Base-by-base conservation (phyloP, 345 rosid genomes). In the Eucalyptus rudis region DNA sequence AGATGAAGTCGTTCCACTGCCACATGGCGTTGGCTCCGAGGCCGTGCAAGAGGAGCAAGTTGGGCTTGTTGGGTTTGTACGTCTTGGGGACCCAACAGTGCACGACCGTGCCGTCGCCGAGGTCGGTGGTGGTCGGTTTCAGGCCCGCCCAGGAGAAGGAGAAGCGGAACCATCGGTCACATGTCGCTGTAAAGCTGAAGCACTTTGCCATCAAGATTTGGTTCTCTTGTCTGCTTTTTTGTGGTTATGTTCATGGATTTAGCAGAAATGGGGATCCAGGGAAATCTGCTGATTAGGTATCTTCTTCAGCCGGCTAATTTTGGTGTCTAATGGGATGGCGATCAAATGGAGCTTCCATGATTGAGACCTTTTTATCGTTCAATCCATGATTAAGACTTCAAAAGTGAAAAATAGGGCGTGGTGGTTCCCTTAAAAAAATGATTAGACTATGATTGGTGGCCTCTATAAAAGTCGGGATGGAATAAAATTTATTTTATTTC, bases 111-210 rank as follows among this genome's bases (percentile, higher is more conserved):
- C 90, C 90, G 40, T 85, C 88, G 58, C 58, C 58, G 86, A 89
- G 88, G 88, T 86, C 88, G 52, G 88, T 50, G 33, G 86, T 59
- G 17, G 89, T 89, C 31, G 94, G 91, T 10, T 94, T 94, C 58
- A 95, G 94, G 79, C 95, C 96, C 44, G 97, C 97, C 86, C 91
- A 89, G 86, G 93, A 54, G 87, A 95, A 95, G 25, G 96, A 93
- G 88, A 89, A 87, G 14, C 95, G 95, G 92, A 91, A 92, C 71
- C 94, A 86, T 95, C 95, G 93, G 84, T 95, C 96, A 5, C 94
- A 86, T 8, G 94, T 93, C 3, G 95, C 94, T 16, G 97, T 91
- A 90, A 96, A 95, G 94, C 98, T 94, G 90, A 94, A 93, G 90
- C 93, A 91, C 90, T 91, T 93, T 27, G 91, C 54, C 93, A 94